Evolutionary conservation across 306 rosid genomes (phyloP).

Genomic region (Trichosanthes truncata): DNA sequence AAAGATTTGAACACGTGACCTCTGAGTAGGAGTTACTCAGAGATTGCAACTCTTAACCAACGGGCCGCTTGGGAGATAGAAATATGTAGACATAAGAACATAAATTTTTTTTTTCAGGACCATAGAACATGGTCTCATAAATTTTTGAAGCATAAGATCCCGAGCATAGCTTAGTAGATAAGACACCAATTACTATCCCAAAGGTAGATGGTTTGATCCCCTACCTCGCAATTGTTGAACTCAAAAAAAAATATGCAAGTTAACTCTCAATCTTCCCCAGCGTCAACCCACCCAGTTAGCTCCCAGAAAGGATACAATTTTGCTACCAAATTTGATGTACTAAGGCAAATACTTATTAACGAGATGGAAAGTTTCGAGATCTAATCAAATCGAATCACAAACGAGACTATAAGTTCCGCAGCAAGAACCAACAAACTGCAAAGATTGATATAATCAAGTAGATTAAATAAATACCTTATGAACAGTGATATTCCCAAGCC

Average conservation of each 20-base stretch:
- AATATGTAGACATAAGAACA: background rate
- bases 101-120: background rate
- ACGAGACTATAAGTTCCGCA: background rate
- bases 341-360: background rate
- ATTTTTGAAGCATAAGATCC: too few relatives aligned
- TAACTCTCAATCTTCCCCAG: background rate
- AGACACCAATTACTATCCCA: too few relatives aligned
- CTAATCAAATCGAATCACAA: background rate
- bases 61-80: too few relatives aligned
- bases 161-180: too few relatives aligned
- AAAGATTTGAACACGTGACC: too few relatives aligned
- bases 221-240: too few relatives aligned
- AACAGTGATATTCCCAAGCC: slow-evolving; percentile 65
- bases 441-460: background rate
- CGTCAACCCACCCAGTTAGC: background rate
- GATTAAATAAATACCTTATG: slow-evolving; percentile 47
- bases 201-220: too few relatives aligned
- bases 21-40: too few relatives aligned
- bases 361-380: background rate
- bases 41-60: too few relatives aligned
- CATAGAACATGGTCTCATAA: too few relatives aligned
- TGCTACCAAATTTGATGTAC: background rate
- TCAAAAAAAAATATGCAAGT: too few relatives aligned
- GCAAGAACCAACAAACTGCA: background rate
- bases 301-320: background rate